Base-by-base conservation (phyloP, 2,329 filamentous ascomycete genomes). In the Fusarium cicatricum region DNA sequence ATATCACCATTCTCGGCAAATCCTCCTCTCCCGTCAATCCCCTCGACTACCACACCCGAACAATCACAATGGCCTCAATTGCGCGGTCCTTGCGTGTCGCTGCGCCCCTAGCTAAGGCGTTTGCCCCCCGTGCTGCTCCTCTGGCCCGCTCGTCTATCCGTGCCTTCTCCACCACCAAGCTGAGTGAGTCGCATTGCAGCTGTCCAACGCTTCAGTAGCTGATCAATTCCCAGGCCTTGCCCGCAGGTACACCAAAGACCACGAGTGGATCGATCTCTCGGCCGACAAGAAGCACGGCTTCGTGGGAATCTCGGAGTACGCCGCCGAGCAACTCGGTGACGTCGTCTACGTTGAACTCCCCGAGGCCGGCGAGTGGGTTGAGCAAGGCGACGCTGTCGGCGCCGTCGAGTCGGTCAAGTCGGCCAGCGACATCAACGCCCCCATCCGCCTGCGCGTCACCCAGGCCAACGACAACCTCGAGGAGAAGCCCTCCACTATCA, bases 361-460 rank as follows among this genome's bases (percentile, higher is more conserved):
- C 52, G 82, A 88, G 65, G 73, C 82, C 51, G 62, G 86, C 64
- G 80, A 87, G 67, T 85, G 89, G 69, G 84, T 96, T 58, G 77
- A 78, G 54, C 84, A 87, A 52, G 92, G 92, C 70, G 94, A 98
- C 72, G 83, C 90, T 63, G 90, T 98, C 67, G 95, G 95, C 66
- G 92, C 94, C 57, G 94, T 99, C 68, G 95, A 99, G 82, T 97
- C 92, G 3, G 95, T 99, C 77, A 99, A 99, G 84, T 95, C 90
- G 60, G 95, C 95, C n/a, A 94, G 91, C 62, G 95, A 99, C 75
- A 97, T 99, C 81, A 90, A 97, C 79, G 88, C 92, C 12, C 95
- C 95, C 15, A 85, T 97, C 65, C 79, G 83, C 46, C 94, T 94
- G 72, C 90, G 80, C 66, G 86, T 99, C 58, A 82, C 85, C 32